These are phyloP conservation scores for Rutstroemia sp. DNA, from an alignment of 2,329 filamentous ascomycete species.

Conservation along the genomic window DNA sequence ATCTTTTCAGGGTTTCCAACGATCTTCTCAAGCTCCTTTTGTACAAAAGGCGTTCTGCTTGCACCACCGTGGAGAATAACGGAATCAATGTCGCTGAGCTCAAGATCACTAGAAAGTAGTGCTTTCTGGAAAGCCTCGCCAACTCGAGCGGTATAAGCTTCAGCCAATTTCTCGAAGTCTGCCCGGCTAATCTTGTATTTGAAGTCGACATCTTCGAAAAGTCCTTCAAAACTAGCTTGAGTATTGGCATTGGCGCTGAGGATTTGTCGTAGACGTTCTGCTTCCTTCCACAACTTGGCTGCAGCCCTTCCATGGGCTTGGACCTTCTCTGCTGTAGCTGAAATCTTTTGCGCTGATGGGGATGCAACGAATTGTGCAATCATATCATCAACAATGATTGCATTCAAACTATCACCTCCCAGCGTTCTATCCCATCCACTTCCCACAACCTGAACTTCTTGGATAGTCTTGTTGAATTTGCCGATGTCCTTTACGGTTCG, in stretches of 20 bases:
- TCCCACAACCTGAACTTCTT: conserved; percentile 86
- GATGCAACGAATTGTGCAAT: conserved; percentile 69
- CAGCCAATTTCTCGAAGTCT: conserved; percentile 73
- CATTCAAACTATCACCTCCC: conserved; percentile 83
- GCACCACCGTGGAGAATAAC: conserved; percentile 90
- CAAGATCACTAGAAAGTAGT: conserved; percentile 64
- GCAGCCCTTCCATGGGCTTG: conserved; percentile 74
- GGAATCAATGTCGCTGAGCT: conserved; percentile 71
- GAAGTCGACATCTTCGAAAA: conserved; percentile 91
- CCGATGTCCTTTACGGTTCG: conserved; percentile 84
- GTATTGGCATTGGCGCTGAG: conserved; percentile 89
- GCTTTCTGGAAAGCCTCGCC: conserved; percentile 64
- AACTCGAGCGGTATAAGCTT: conserved; percentile 61
- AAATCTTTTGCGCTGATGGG: conserved; percentile 56
- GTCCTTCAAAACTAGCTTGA: conserved; percentile 71
- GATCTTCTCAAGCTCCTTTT: conserved; percentile 74
- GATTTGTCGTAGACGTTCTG: conserved; percentile 78
- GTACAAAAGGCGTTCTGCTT: conserved; percentile 87
- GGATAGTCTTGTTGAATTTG: conserved; percentile 91
- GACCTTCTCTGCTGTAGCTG: conserved; percentile 55
- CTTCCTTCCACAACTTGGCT: conserved; percentile 88
- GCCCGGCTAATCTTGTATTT: conserved; percentile 77
- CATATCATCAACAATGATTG: conserved; percentile 85
- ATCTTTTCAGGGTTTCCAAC: conserved; percentile 70
- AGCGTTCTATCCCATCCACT: conserved; percentile 83